Evolutionary conservation across 2,329 filamentous ascomycete species (phyloP), one percentile per base, ranked within the genome.

Genomic region (Zymoseptoria brevis): DNA sequence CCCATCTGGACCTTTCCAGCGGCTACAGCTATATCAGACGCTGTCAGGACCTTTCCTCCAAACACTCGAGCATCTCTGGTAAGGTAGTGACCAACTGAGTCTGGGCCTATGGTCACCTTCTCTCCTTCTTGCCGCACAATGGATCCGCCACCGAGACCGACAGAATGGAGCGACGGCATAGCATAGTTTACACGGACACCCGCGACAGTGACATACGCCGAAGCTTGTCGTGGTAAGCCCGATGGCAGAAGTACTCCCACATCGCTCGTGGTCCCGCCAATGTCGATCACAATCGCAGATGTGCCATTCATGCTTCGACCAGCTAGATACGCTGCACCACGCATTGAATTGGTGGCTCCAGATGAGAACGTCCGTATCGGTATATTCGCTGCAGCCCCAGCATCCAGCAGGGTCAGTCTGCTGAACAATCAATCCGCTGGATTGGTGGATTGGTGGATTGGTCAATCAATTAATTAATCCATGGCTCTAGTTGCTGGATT

Each of bases 241-340:
- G 80, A 85, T 0, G 79, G 76, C 4, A 84, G 75, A 2, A 87
- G 69, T 0, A 85, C 73, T 0, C 85, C 83, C 9, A 86, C 80
- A 61, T 87, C 85, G 0, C 81, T 81, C 0, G 85, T 87, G 0
- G 85, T 87, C 1, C 85, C 85, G 0, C 85, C 85, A 58, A 87
- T 83, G 64, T 87, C 85, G 1, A 86, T 80, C 0, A 87, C 83
- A 69, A 86, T 81, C 50, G 67, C 68, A 21, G 64, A 72, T 22
- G 66, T 69, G 41, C 66, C 71, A 54, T 69, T 62, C 7, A 65
- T 67, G 19, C 69, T 62, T 19, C 71, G 66, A 2, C 66, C 68
- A 50, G 79, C 78, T 1, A 88, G 72, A 57, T 85, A 86, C 0
- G 84, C 85, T 9, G 79, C 80, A 9, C 80, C 80, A 11, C 78